Evolutionary conservation across 805 yeast species (phyloP).

Genomic region (Candida berthetii): DNA sequence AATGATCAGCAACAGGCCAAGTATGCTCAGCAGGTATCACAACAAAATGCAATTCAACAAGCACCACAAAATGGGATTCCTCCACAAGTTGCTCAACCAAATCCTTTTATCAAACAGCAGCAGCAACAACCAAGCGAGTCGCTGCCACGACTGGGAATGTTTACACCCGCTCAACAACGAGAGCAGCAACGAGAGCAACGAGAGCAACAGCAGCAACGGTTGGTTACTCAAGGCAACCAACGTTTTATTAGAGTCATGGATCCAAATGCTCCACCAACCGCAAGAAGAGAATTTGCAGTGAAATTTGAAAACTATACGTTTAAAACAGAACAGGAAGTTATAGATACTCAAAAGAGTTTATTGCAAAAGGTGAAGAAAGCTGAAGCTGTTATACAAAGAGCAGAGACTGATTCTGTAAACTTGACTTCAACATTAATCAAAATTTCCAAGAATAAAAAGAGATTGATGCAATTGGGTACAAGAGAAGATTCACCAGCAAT

Average conservation of each 20-base stretch:
- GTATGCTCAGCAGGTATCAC: too few relatives aligned
- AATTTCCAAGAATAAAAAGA: not conserved
- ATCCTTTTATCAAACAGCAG: too few relatives aligned
- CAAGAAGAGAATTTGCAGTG: not conserved
- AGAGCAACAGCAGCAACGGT: not conserved
- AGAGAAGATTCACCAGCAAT: not conserved
- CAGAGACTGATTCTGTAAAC: not conserved
- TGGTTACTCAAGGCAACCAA: not conserved
- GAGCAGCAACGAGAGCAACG: not conserved
- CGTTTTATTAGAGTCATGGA: too few relatives aligned
- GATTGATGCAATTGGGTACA: not conserved
- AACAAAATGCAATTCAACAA: too few relatives aligned
- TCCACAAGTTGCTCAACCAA: too few relatives aligned
- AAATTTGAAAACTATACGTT: too few relatives aligned
- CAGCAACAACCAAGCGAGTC: too few relatives aligned
- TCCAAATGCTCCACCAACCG: not conserved
- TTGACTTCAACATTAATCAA: not conserved
- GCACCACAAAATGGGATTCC: too few relatives aligned
- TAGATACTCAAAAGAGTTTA: not conserved
- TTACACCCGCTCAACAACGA: too few relatives aligned
- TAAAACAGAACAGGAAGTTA: not conserved
- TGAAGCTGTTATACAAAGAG: not conserved
- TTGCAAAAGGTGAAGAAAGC: not conserved
- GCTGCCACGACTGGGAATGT: too few relatives aligned
- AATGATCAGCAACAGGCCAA: too few relatives aligned